Percentiles rank a stretch among this genome's conserved stretches.
Evolutionary conservation across 768 basidiomycete genomes (phyloP).

Genomic region (Neoboletus subvelutipes): DNA sequence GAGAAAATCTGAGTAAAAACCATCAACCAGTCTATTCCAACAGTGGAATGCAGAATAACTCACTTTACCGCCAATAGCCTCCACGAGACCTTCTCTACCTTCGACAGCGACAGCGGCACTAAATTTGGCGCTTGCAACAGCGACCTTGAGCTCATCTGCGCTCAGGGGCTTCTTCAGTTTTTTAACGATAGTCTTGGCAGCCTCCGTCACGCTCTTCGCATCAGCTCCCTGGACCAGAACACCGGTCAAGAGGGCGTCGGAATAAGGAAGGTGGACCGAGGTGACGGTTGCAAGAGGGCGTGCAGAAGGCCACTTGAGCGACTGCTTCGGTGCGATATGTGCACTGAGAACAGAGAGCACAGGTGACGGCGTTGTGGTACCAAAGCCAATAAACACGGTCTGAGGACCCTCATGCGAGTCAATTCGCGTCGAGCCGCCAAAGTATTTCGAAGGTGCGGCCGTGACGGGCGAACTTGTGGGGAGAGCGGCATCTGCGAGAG

Average conservation of each 20-base stretch:
- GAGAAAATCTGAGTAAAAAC: slow-evolving; percentile 53
- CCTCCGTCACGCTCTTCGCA: slow-evolving; percentile 60
- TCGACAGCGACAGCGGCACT: slow-evolving; percentile 70
- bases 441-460: slow-evolving; percentile 47
- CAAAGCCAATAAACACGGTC: slow-evolving; percentile 88
- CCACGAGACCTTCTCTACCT: slow-evolving; percentile 62
- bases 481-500: slow-evolving; percentile 45
- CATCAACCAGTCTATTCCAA: neutral
- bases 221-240: slow-evolving; percentile 73
- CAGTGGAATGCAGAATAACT: slow-evolving; percentile 20
- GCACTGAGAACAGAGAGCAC: slow-evolving; percentile 79
- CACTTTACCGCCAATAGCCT: slow-evolving; percentile 65
- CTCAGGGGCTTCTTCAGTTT: slow-evolving; percentile 60
- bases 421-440: slow-evolving; percentile 87
- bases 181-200: slow-evolving; percentile 64
- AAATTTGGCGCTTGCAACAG: slow-evolving; percentile 89
- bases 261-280: slow-evolving; percentile 82
- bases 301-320: slow-evolving; percentile 82
- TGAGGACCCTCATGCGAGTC: slow-evolving; percentile 58
- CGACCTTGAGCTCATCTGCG: slow-evolving; percentile 72
- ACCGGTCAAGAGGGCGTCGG: slow-evolving; percentile 88
- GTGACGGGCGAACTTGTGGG: slow-evolving; percentile 37
- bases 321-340: slow-evolving; percentile 73
- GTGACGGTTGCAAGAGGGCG: slow-evolving; percentile 65
- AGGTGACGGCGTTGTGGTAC: slow-evolving; percentile 62